Conservation (phyloP, 441 rosid species). For the Populus hybrid region DNA sequence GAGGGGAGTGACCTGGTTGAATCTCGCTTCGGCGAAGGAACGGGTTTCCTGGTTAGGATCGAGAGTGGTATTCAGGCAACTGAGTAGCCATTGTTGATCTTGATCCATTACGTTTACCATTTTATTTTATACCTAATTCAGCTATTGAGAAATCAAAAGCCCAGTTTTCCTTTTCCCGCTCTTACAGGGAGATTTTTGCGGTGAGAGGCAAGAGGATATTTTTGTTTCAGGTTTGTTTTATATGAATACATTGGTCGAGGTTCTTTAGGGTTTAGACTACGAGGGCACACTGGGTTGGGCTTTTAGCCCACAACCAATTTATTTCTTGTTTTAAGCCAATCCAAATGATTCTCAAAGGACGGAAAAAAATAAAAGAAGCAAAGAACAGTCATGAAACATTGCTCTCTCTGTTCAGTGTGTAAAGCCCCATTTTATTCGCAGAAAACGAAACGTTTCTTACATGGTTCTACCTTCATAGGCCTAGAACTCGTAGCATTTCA, state of each 20-base stretch:
- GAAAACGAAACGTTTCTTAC: no score
- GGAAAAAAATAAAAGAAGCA: background rate
- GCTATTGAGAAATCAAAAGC: background rate
- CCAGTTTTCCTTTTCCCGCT: background rate
- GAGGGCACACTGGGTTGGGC: background rate
- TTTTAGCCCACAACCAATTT: background rate
- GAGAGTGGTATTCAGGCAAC: conserved; percentile 82
- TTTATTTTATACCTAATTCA: conserved; percentile 34
- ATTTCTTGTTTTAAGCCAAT: background rate
- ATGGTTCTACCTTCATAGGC: no score
- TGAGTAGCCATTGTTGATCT: conserved; percentile 93
- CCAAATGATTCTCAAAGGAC: background rate
- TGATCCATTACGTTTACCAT: conserved; percentile 51
- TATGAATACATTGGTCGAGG: no score
- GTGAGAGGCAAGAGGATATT: background rate
- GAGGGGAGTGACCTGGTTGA: conserved; percentile 63
- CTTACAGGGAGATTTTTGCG: background rate
- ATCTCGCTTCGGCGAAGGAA: conserved; percentile 70
- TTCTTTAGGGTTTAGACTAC: background rate
- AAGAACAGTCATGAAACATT: no score
- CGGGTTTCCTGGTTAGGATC: conserved; percentile 84
- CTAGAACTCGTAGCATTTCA: no score
- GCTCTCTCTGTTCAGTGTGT: no score
- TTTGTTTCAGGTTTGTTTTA: background rate
- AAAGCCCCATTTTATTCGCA: no score